phyloP scores from a whole-genome alignment of 2,329 filamentous ascomycete genomes.

The Diaporthe nobilis region DNA sequence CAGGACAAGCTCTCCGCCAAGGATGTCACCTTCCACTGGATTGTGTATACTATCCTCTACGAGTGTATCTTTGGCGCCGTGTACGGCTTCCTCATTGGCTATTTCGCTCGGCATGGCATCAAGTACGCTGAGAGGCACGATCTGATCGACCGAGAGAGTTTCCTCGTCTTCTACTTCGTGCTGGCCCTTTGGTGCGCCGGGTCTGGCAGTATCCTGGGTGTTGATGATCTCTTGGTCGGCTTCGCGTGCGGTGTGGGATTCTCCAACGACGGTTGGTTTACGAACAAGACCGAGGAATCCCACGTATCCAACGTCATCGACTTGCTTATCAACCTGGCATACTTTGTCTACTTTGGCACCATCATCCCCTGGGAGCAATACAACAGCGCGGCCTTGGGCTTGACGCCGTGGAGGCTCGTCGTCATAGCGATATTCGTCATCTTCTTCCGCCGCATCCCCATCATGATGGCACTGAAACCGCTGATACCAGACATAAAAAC shows the following conservation, averaged over 20 bases:
- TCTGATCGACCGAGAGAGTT: slow-evolving; percentile 95
- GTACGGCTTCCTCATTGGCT: slow-evolving; percentile 90
- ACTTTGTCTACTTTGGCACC: slow-evolving; percentile 97
- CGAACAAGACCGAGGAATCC: slow-evolving; percentile 97
- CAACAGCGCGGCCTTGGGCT: slow-evolving; percentile 80
- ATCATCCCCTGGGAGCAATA: slow-evolving; percentile 97
- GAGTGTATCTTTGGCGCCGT: slow-evolving; percentile 95
- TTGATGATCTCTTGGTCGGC: slow-evolving; percentile 94
- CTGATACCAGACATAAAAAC: slow-evolving; percentile 97
- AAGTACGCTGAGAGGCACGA: slow-evolving; percentile 87
- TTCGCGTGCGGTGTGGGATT: slow-evolving; percentile 98
- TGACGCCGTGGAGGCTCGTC: slow-evolving; percentile 90
- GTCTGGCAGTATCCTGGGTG: slow-evolving; percentile 88
- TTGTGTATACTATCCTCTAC: slow-evolving; percentile 91
- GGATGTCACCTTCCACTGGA: slow-evolving; percentile 85
- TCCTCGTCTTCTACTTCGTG: slow-evolving; percentile 98
- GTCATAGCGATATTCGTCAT: slow-evolving; percentile 95
- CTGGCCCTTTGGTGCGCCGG: slow-evolving; percentile 96
- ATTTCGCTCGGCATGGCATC: slow-evolving; percentile 91
- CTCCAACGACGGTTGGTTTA: slow-evolving; percentile 99
- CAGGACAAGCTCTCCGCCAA: slow-evolving; percentile 79
- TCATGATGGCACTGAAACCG: slow-evolving; percentile 93
- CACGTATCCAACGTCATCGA: slow-evolving; percentile 99
- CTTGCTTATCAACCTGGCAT: slow-evolving; percentile 94
- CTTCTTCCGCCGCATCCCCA: slow-evolving; percentile 93